Conservation (phyloP, 192 early-diverging fungal genomes). For the Backusella mclennaniae region DNA sequence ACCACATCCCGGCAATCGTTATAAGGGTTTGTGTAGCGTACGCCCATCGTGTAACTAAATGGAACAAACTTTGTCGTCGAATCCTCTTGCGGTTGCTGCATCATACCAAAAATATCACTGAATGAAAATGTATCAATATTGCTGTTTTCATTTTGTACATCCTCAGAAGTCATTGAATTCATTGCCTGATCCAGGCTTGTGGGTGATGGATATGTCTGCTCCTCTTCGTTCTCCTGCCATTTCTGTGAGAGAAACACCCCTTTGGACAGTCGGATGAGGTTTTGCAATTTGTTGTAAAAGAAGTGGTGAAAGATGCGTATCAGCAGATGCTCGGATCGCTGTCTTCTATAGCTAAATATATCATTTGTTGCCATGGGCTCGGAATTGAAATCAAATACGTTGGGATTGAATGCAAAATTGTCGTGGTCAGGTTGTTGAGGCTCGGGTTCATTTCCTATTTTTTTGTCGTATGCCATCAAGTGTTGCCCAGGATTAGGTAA, state of each 20-base stretch:
- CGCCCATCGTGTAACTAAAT: neutral
- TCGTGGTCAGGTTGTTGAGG: neutral
- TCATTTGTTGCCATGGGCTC: neutral
- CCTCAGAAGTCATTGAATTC: neutral
- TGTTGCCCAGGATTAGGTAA: neutral
- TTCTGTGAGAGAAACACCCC: neutral
- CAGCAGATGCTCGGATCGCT: neutral
- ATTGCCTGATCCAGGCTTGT: neutral
- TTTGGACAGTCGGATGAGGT: neutral
- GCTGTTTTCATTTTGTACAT: neutral
- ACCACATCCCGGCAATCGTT: neutral
- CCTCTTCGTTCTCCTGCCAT: neutral
- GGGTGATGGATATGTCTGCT: neutral
- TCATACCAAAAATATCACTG: neutral
- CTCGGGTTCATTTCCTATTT: neutral
- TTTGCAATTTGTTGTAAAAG: neutral
- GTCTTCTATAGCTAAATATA: neutral
- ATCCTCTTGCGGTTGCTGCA: neutral
- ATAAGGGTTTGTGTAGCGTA: neutral
- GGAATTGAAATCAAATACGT: neutral
- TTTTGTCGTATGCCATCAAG: neutral
- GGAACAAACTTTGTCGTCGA: neutral
- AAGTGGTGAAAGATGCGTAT: neutral
- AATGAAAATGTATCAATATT: conserved; percentile 3
- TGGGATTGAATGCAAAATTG: neutral